Base-by-base conservation (phyloP, 805 yeast species). In the Candida montana region DNA sequence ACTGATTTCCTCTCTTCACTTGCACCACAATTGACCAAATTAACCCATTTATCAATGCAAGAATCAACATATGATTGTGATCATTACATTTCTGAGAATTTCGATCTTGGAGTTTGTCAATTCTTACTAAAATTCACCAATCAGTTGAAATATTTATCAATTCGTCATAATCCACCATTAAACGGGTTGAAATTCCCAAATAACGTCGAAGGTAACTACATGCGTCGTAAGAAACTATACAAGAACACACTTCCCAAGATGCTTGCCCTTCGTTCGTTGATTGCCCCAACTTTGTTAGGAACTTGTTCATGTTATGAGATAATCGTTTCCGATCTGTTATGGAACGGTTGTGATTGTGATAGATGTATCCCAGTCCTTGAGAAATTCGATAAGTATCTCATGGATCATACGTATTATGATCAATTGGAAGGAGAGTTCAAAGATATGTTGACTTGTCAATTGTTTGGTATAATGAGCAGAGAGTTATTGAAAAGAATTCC, bases 301-400 rank as follows among this genome's bases (percentile, higher is more conserved):
- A 63, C 79, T 0, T 62, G 81, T 17, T 67, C 87, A 0, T 75
- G 86, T 46, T 84, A 83, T 55, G 95, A 84, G 49, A 81, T 80
- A 42, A 57, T 81, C 7, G 77, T 79, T 55, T 82, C 86, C 35
- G 83, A 81, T 47, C 48, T 84, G 38, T 58, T 84, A 19, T 84
- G 91, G 90, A 83, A 83, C 54, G 91, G 91, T 0, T 83, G 91
- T 57, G 71, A 69, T 30, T 84, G 95, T 55, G 46, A 49, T 1
- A 74, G 69, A 48, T 84, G 95, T 52, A 41, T 42, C 5, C 62
- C 63, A 12, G 65, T 64, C 31, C 58, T 83, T 19, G 71, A 72
- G 0, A 48, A 72, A 10, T 66, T 79, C 37, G 95, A 84, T 50
- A 67, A 72, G 13, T 83, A 71, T 49, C 58, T 83, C 36, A 72